These are phyloP conservation scores for Boletus reticuloceps DNA, from an alignment of 768 basidiomycete species.

Conservation along the genomic window DNA sequence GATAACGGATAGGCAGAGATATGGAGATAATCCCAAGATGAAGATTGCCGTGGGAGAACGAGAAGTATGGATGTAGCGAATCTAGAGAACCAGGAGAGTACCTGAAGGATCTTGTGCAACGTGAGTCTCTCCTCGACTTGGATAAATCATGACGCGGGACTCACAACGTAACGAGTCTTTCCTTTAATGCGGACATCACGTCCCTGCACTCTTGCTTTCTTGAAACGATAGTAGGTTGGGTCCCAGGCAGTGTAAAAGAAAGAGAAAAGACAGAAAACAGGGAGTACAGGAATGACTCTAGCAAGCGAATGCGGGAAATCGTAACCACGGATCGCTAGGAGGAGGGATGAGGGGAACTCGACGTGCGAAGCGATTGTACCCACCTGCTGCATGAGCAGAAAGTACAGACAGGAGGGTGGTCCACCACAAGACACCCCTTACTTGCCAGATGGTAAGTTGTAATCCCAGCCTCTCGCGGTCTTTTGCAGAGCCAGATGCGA, in stretches of 20 bases:
- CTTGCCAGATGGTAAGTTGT: constrained; percentile 63
- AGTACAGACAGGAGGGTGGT: constrained; percentile 43
- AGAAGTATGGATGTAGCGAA: constrained; percentile 48
- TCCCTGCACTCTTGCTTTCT: constrained; percentile 64
- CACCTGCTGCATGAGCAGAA: constrained; percentile 47
- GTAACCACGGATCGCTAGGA: constrained; percentile 21
- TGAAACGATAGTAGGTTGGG: constrained; percentile 67
- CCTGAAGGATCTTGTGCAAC: constrained; percentile 53
- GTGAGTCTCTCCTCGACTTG: not conserved
- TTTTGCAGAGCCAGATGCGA: constrained; percentile 39
- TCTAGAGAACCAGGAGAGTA: constrained; percentile 56
- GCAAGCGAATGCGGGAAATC: constrained; percentile 17
- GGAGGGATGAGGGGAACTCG: not conserved
- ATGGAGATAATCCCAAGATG: constrained; percentile 39
- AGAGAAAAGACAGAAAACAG: constrained; percentile 53
- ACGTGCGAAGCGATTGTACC: constrained; percentile 12
- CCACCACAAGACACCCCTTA: constrained; percentile 69
- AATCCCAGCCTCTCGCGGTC: constrained; percentile 43
- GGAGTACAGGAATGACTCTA: constrained; percentile 40
- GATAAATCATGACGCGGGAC: constrained; percentile 21
- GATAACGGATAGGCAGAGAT: constrained; percentile 37
- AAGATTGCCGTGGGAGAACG: constrained; percentile 39
- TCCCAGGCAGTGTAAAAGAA: constrained; percentile 85
- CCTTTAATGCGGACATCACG: constrained; percentile 67
- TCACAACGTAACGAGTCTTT: constrained; percentile 60